Conservation (phyloP, 2,329 filamentous ascomycete genomes). For the Diaporthe humulicola region DNA sequence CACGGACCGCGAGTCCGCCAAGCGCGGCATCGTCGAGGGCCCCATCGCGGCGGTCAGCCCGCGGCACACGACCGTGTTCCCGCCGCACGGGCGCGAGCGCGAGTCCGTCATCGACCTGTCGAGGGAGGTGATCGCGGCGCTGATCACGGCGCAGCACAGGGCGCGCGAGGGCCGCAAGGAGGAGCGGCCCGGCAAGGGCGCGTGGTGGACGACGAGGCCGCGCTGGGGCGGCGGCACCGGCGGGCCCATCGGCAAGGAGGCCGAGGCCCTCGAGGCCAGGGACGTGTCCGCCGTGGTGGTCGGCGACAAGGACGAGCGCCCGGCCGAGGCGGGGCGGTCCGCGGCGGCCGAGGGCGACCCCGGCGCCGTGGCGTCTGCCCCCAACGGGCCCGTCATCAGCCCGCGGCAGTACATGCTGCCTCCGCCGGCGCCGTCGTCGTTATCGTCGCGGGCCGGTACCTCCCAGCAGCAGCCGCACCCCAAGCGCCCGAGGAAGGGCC, state of each 20-base stretch:
- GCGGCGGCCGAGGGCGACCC: neutral
- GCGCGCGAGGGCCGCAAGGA: conserved; percentile 69
- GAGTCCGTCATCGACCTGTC: conserved; percentile 75
- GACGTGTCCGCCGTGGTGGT: conserved; percentile 53
- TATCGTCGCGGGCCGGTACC: conserved; percentile 41
- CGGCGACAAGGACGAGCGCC: conserved; percentile 60
- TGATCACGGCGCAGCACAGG: conserved; percentile 75
- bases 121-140: conserved; percentile 70
- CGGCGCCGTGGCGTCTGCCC: neutral
- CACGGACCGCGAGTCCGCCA: conserved; percentile 70
- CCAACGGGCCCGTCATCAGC: neutral
- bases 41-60: conserved; percentile 72
- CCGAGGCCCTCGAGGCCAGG: conserved; percentile 53
- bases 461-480: conserved; percentile 44
- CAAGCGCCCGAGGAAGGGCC: conserved; percentile 67
- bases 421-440: neutral
- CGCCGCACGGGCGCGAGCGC: conserved; percentile 53
- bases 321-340: conserved; percentile 6
- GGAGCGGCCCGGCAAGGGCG: conserved; percentile 67
- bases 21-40: conserved; percentile 71
- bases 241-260: conserved; percentile 73
- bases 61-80: conserved; percentile 67
- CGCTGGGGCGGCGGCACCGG: conserved; percentile 75
- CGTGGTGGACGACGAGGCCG: conserved; percentile 73
- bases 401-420: conserved; percentile 1